These are phyloP conservation scores for Chloranthus sessilifolius DNA, from an alignment of 164 flowering plant species.

Conservation along the genomic window DNA sequence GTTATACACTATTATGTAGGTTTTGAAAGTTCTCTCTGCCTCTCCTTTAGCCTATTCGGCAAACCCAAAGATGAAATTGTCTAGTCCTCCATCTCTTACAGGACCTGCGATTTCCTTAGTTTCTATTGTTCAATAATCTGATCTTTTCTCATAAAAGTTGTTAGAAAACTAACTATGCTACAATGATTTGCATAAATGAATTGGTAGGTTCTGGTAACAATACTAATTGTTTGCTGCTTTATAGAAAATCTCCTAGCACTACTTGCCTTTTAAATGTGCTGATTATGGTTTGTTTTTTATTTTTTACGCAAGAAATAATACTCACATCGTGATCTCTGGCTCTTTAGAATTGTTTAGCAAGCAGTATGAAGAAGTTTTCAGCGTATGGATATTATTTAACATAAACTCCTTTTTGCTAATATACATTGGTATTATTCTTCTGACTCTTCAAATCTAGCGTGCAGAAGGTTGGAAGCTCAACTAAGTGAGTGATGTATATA, in stretches of 20 bases:
- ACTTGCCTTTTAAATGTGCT: no score
- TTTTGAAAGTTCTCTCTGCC: constrained; percentile 87
- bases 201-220: no score
- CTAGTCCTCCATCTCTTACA: constrained; percentile 69
- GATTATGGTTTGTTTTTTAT: no score
- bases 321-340: constrained; percentile 80
- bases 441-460: constrained; percentile 66
- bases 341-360: constrained; percentile 80
- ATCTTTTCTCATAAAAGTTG: neutral
- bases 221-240: no score
- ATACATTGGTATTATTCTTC: constrained; percentile 19
- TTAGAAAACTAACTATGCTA: no score
- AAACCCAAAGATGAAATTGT: constrained; percentile 61
- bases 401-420: constrained; percentile 2
- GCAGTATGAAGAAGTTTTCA: constrained; percentile 38
- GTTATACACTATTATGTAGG: constrained; percentile 31
- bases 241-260: no score
- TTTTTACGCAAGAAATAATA: constrained; percentile 99
- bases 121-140: constrained; percentile 69
- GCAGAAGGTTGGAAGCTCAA: constrained; percentile 75
- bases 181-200: no score
- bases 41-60: constrained; percentile 93
- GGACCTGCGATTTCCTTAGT: constrained; percentile 84
- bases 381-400: neutral
- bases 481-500: constrained; percentile 57